Evolutionary conservation across 768 basidiomycete species (phyloP).

Genomic region (Mycena latifolia): DNA sequence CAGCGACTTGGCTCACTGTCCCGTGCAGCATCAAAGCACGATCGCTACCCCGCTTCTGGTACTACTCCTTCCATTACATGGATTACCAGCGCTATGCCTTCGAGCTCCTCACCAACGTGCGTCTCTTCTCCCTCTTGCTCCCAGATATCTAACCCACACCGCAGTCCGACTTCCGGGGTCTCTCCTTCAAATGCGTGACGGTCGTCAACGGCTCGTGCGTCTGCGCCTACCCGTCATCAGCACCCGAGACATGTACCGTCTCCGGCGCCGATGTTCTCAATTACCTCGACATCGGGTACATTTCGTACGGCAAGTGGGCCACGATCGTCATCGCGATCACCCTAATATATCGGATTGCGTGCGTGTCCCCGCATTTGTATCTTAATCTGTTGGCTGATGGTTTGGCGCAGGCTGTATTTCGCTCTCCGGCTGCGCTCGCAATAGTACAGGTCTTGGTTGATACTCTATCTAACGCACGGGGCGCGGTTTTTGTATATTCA

Average conservation of each 20-base stretch:
- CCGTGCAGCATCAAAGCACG: slow-evolving; percentile 61
- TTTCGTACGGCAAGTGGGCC: slow-evolving; percentile 59
- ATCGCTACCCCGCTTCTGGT: slow-evolving; percentile 70
- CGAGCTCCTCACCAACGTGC: slow-evolving; percentile 51
- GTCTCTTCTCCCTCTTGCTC: slow-evolving; percentile 10
- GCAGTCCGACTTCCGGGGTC: slow-evolving; percentile 62
- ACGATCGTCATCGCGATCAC: slow-evolving; percentile 60
- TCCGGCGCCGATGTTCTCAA: slow-evolving; percentile 63
- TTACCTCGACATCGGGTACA: slow-evolving; percentile 58
- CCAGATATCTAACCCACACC: background rate
- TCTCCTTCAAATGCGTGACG: slow-evolving; percentile 57
- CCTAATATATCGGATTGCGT: slow-evolving; percentile 59
- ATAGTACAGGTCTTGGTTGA: too few relatives aligned
- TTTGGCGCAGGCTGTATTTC: slow-evolving; percentile 7
- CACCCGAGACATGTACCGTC: slow-evolving; percentile 57
- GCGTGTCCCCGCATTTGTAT: too few relatives aligned
- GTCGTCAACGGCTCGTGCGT: slow-evolving; percentile 50
- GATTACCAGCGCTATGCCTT: slow-evolving; percentile 64
- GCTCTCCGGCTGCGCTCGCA: slow-evolving; percentile 10
- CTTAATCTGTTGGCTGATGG: too few relatives aligned
- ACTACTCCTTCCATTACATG: slow-evolving; percentile 67
- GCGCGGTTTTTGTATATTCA: too few relatives aligned
- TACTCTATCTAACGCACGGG: too few relatives aligned
- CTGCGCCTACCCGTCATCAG: slow-evolving; percentile 65
- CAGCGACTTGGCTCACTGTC: slow-evolving; percentile 15